Percentiles rank a stretch among this genome's conserved stretches.
phyloP scores from a whole-genome alignment of 139 green algal species.

The Coccomyxa sp. region DNA sequence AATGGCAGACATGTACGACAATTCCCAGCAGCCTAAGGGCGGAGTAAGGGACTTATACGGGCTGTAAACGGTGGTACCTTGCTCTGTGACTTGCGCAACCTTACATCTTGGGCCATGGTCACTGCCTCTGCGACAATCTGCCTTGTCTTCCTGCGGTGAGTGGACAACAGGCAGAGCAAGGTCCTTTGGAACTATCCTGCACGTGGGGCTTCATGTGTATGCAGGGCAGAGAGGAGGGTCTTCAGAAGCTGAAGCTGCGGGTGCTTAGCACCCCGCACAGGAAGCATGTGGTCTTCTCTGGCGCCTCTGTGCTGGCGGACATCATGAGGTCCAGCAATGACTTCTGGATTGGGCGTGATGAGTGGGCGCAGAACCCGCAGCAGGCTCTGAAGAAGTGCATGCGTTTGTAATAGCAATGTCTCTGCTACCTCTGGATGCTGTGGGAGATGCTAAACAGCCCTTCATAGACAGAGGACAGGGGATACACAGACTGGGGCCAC shows the following conservation, averaged over 20 bases:
- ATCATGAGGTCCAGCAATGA: conserved; percentile 74
- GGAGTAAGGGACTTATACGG: too few relatives aligned
- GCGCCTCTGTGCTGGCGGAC: conserved; percentile 72
- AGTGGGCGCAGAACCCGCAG: conserved; percentile 64
- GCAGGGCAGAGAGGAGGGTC: conserved; percentile 36
- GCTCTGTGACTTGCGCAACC: too few relatives aligned
- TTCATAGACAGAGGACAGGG: too few relatives aligned
- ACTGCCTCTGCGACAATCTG: neutral
- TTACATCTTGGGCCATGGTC: too few relatives aligned
- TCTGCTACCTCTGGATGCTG: conserved; percentile 29
- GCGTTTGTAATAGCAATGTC: conserved; percentile 20
- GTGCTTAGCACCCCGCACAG: conserved; percentile 68
- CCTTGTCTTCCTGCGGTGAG: neutral
- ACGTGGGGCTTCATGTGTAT: neutral
- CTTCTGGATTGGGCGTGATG: conserved; percentile 66
- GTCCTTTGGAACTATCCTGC: conserved; percentile 15
- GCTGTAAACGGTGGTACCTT: too few relatives aligned
- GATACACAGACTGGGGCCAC: too few relatives aligned
- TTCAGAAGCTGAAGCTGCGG: conserved; percentile 58
- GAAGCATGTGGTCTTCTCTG: conserved; percentile 74
- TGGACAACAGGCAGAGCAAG: neutral
- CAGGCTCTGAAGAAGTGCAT: conserved; percentile 40
- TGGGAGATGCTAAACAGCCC: too few relatives aligned
- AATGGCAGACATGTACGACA: too few relatives aligned
- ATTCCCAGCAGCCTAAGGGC: too few relatives aligned